phyloP scores from a whole-genome alignment of 2,329 filamentous ascomycete genomes.

The Scytalidium sp. region DNA sequence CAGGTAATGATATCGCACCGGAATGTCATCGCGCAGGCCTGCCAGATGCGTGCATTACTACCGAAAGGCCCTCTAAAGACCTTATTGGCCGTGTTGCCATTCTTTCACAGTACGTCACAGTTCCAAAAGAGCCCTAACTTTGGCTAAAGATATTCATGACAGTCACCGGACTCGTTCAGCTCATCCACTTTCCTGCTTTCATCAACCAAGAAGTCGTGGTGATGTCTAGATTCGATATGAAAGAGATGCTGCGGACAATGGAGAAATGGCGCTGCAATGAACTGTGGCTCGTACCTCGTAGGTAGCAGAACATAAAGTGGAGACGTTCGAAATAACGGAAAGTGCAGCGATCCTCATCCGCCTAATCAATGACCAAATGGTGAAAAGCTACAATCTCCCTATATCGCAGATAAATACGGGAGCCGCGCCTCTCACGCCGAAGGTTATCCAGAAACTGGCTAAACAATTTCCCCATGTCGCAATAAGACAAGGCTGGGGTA shows the following conservation, averaged over 20 bases:
- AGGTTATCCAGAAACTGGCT: slow-evolving; percentile 54
- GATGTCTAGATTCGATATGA: slow-evolving; percentile 59
- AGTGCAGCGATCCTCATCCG: slow-evolving; percentile 50
- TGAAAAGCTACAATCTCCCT: slow-evolving; percentile 53
- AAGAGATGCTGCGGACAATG: slow-evolving; percentile 51
- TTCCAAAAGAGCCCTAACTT: background rate
- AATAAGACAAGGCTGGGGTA: slow-evolving; percentile 66
- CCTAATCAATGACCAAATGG: slow-evolving; percentile 53
- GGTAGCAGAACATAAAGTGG: no score
- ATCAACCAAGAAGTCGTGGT: slow-evolving; percentile 63
- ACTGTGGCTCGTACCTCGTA: slow-evolving; percentile 52
- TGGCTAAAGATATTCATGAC: no score
- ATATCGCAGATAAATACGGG: slow-evolving; percentile 57
- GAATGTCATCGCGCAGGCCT: slow-evolving; percentile 57
- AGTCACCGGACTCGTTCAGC: slow-evolving; percentile 50
- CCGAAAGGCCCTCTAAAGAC: slow-evolving; percentile 44
- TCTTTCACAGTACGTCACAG: slow-evolving; percentile 52
- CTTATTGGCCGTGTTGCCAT: slow-evolving; percentile 54
- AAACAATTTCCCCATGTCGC: slow-evolving; percentile 56
- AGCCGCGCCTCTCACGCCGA: slow-evolving; percentile 54
- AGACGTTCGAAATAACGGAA: no score
- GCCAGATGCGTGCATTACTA: slow-evolving; percentile 43
- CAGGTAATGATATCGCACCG: slow-evolving; percentile 50
- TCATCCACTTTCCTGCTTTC: slow-evolving; percentile 57
- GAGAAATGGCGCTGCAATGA: slow-evolving; percentile 51